Percentiles rank a stretch among this genome's conserved stretches.
phyloP scores from a whole-genome alignment of 164 flowering plant genomes.

The grape (Vitis vinifera) region ASM3070453v1 NC_081823.1:1144001-1144500 shows the following conservation, averaged over 20 bases:
- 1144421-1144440: conserved; percentile 22
- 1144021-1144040: neutral
- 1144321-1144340: conserved; percentile 32
- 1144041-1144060: neutral
- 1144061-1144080: neutral
- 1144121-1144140: too few relatives aligned
- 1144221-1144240: neutral
- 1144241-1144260: conserved; percentile 45
- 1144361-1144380: conserved; percentile 14
- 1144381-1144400: conserved; percentile 24
- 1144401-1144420: conserved; percentile 25
- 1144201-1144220: too few relatives aligned
- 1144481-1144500: too few relatives aligned
- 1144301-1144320: conserved; percentile 38
- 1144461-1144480: neutral
- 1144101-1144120: neutral
- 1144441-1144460: conserved; percentile 21
- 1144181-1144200: too few relatives aligned
- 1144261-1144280: conserved; percentile 28
- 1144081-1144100: neutral
- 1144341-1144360: conserved; percentile 16
- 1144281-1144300: conserved; percentile 40
- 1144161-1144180: too few relatives aligned
- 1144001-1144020: neutral
- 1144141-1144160: too few relatives aligned